Base-by-base conservation (phyloP, 2,329 filamentous ascomycete species). In the Rutstroemia sp. region DNA sequence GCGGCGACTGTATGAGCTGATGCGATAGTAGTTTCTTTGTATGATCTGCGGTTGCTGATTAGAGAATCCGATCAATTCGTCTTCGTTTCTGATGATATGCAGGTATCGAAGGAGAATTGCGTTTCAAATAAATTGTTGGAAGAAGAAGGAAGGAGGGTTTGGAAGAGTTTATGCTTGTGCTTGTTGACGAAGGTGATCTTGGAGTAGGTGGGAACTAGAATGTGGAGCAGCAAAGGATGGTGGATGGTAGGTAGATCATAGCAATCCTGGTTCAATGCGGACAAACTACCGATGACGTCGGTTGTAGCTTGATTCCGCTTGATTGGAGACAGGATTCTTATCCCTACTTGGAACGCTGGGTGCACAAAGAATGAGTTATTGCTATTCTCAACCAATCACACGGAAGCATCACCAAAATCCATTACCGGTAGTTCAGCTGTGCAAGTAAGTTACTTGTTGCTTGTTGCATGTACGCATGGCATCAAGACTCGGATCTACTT, bases 1-100 rank as follows among this genome's bases (percentile, higher is more conserved):
- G 23, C 49, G 52, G 60, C 76, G 58, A 44, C 42, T 50, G 54
- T 25, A 23, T 44, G 46, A 9, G 10, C 14, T 41, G 3, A 14
- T 44, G 17, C 10, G 8, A 4, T 34, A 16, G 34, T 16, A 8
- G 45, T 12, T 39, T 14, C 17, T 41, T 54, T 41, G 44, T 42
- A 30, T 25, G 16, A 17, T 45, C 17, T 19, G 4, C 10, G 25
- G 6, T 38, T 25, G 23, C n/a, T 51, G 2, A 14, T 14, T 4
- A 30, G 6, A 39, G 3, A 42, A n/a, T n/a, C 6, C 4, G n/a
- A 10, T 9, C 1, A 12, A 21, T 5, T 4, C 23, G 45, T 23
- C 23, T 23, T 23, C 5, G 23, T 23, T 3, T 16, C 27, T 7
- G 17, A 14, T 38, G 19, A 25, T 39, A 10, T 41, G 17, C 39